A percentile compares a stretch with the other conserved stretches of the same genome.
Conservation (phyloP, 345 rosid species). For the Pseudoturritis turrita region DNA sequence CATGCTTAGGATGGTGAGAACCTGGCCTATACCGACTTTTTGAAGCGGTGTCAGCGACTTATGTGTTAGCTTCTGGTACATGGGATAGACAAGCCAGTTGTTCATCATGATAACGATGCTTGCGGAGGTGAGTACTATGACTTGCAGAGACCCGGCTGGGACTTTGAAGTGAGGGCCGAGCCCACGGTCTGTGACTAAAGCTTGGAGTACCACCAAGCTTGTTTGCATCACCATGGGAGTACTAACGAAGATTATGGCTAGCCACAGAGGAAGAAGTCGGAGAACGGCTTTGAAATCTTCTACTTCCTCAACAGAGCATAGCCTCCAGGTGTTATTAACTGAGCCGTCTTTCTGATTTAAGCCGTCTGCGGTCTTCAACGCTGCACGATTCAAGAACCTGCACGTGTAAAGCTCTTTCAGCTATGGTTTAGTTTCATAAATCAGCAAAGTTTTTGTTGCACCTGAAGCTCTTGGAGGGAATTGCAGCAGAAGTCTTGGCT, state of each 20-base stretch:
- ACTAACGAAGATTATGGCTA: constrained; percentile 31
- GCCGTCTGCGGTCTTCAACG: constrained; percentile 38
- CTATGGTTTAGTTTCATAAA: neutral
- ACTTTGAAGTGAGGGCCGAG: constrained; percentile 40
- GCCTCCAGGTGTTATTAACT: constrained; percentile 38
- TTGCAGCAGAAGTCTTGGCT: neutral
- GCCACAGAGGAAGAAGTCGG: constrained; percentile 39
- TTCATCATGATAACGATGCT: constrained; percentile 26
- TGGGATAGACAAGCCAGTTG: constrained; percentile 30
- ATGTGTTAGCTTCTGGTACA: constrained; percentile 34
- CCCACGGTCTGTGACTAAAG: constrained; percentile 43
- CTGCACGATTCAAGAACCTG: constrained; percentile 18
- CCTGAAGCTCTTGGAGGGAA: constrained; percentile 38
- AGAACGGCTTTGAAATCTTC: constrained; percentile 47
- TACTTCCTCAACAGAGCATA: too few relatives aligned
- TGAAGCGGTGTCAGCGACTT: constrained; percentile 34
- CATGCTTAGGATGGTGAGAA: constrained; percentile 33
- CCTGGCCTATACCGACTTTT: constrained; percentile 44
- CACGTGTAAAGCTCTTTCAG: neutral
- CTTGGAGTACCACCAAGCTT: constrained; percentile 45
- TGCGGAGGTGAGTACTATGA: constrained; percentile 25
- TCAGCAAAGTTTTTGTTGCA: neutral
- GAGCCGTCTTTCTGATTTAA: constrained; percentile 29
- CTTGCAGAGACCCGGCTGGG: constrained; percentile 44
- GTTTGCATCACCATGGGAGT: constrained; percentile 29